These are phyloP conservation scores for Phanerodontia chrysosporium DNA, from an alignment of 768 basidiomycete species.

Conservation along the genomic window DNA sequence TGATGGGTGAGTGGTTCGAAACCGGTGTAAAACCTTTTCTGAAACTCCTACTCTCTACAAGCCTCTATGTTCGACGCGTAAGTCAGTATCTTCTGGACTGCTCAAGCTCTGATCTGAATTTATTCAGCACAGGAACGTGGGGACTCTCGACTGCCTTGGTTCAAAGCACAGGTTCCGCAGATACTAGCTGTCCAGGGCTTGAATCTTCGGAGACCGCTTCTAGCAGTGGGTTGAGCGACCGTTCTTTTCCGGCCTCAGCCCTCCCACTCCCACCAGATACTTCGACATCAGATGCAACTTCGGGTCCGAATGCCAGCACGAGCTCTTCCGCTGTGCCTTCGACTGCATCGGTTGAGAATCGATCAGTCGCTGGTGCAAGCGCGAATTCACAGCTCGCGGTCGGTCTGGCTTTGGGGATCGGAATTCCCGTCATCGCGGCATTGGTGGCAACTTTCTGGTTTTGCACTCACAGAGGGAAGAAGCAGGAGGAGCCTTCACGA, in stretches of 20 bases:
- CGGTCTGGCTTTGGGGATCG: conserved; percentile 29
- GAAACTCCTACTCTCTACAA: conserved; percentile 12
- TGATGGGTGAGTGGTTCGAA: conserved; percentile 35
- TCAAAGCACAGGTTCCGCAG: conserved; percentile 22
- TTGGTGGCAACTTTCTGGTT: conserved; percentile 15
- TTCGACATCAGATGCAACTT: not conserved
- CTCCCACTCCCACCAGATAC: not conserved
- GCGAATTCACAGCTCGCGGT: conserved; percentile 10
- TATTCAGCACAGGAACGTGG: conserved; percentile 35
- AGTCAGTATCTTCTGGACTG: not conserved
- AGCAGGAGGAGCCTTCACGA: not conserved
- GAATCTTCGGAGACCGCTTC: conserved; percentile 15
- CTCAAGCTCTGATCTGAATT: not conserved
- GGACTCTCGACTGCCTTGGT: conserved; percentile 20
- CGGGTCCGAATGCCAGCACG: not conserved
- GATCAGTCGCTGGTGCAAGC: too few relatives aligned
- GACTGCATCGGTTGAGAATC: conserved; percentile 15
- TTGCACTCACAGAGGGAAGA: not conserved
- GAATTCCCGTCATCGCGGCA: conserved; percentile 26
- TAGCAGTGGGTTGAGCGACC: not conserved
- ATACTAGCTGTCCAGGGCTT: conserved; percentile 30
- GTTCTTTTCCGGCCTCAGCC: not conserved
- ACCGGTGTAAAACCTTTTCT: not conserved
- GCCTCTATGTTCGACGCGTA: conserved; percentile 30
- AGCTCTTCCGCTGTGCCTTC: conserved; percentile 6